phyloP scores from a whole-genome alignment of 1,284 basidiomycete genomes.

The Megacollybia platyphylla region DNA sequence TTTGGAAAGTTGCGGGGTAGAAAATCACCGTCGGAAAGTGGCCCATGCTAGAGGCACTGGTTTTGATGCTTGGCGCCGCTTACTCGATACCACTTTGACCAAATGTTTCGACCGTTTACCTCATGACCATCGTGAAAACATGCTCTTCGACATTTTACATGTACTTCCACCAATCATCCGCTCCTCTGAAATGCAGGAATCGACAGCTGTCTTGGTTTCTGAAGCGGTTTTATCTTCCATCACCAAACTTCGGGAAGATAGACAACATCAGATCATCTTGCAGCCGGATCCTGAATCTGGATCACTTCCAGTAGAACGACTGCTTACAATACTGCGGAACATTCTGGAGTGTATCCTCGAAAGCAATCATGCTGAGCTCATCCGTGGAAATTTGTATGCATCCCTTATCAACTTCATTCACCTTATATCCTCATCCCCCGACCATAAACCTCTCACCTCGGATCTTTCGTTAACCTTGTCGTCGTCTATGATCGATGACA shows the following conservation, averaged over 20 bases:
- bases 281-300: constrained; percentile 54
- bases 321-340: constrained; percentile 66
- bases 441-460: constrained; percentile 15
- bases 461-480: constrained; percentile 10
- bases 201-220: constrained; percentile 70
- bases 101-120: constrained; percentile 78
- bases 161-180: constrained; percentile 55
- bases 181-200: constrained; percentile 49
- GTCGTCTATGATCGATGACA: constrained; percentile 19
- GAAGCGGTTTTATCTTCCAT: constrained; percentile 75
- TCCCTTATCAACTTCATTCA: constrained; percentile 83
- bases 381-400: constrained; percentile 97
- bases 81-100: constrained; percentile 73
- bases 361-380: constrained; percentile 71
- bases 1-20: constrained; percentile 70
- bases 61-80: constrained; percentile 73
- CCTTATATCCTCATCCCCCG: constrained; percentile 31
- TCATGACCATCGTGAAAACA: constrained; percentile 69
- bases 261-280: constrained; percentile 51
- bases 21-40: constrained; percentile 80
- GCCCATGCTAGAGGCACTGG: constrained; percentile 56
- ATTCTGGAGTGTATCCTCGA: constrained; percentile 71
- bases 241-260: constrained; percentile 74
- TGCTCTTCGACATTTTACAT: constrained; percentile 80
- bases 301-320: constrained; percentile 66